A percentile compares a stretch with the other conserved stretches of the same genome.
These are phyloP conservation scores for Pichia sp. DNA, from an alignment of 1,139 yeast species.

Conservation along the genomic window DNA sequence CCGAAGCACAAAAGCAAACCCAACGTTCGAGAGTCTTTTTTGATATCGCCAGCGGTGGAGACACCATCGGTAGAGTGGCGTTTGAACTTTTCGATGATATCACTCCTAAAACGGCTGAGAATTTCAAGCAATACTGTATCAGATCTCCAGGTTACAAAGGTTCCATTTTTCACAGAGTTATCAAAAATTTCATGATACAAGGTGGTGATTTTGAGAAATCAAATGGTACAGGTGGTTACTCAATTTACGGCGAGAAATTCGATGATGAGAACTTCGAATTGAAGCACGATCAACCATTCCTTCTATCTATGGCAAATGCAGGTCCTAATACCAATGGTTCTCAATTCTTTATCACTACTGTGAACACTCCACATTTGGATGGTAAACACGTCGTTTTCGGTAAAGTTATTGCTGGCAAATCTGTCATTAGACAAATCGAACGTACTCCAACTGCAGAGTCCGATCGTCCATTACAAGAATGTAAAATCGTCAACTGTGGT, in stretches of 20 bases:
- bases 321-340: conserved; percentile 96
- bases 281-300: conserved; percentile 76
- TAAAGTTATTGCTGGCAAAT: conserved; percentile 73
- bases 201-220: conserved; percentile 95
- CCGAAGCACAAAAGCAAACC: too few species aligned
- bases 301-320: conserved; percentile 93
- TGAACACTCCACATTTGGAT: conserved; percentile 64
- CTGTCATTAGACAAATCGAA: conserved; percentile 74
- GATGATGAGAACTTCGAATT: conserved; percentile 83
- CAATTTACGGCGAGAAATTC: conserved; percentile 91
- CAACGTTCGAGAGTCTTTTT: conserved; percentile 55
- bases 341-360: conserved; percentile 83
- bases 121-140: conserved; percentile 84
- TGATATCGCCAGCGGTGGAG: conserved; percentile 64
- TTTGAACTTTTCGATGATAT: conserved; percentile 72
- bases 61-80: conserved; percentile 62
- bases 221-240: conserved; percentile 90
- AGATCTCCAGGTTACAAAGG: conserved; percentile 91
- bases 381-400: conserved; percentile 98
- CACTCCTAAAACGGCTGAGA: conserved; percentile 91
- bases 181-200: conserved; percentile 86
- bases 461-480: conserved; percentile 60
- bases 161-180: conserved; percentile 85
- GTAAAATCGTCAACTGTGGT: conserved; percentile 75
- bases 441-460: conserved; percentile 52